These are phyloP conservation scores for Kregervanrija pseudodelftensis DNA, from an alignment of 805 yeast species.

Conservation along the genomic window DNA sequence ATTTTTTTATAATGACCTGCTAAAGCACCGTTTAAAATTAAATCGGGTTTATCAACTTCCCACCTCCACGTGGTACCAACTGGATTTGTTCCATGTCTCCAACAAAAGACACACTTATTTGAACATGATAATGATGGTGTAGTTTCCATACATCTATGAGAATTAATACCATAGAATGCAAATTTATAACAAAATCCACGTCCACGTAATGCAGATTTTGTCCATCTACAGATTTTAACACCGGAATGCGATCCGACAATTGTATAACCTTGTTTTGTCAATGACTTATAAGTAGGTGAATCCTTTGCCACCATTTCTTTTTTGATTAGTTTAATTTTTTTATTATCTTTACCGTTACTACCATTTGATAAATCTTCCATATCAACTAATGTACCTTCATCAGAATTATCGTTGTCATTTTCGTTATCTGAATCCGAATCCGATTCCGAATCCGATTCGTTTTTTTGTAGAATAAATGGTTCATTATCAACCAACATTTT, in stretches of 20 bases:
- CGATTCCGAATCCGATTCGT: slow-evolving; percentile 31
- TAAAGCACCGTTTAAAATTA: slow-evolving; percentile 75
- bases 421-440: slow-evolving; percentile 9
- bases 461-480: slow-evolving; percentile 45
- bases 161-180: slow-evolving; percentile 84
- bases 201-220: slow-evolving; percentile 88
- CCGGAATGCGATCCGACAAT: slow-evolving; percentile 94
- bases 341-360: slow-evolving; percentile 53
- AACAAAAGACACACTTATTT: slow-evolving; percentile 91
- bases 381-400: slow-evolving; percentile 53
- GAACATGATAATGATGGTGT: slow-evolving; percentile 93
- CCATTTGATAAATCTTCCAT: slow-evolving; percentile 53
- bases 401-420: slow-evolving; percentile 22
- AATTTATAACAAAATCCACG: slow-evolving; percentile 91
- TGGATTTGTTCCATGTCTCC: slow-evolving; percentile 97
- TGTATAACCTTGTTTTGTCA: slow-evolving; percentile 90
- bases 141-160: slow-evolving; percentile 93
- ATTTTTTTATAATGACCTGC: slow-evolving; percentile 87
- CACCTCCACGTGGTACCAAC: slow-evolving; percentile 96
- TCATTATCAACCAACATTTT: slow-evolving; percentile 63
- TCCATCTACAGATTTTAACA: slow-evolving; percentile 93
- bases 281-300: slow-evolving; percentile 80
- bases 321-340: slow-evolving; percentile 16
- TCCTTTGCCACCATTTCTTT: slow-evolving; percentile 87
- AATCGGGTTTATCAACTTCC: slow-evolving; percentile 89